Evolutionary conservation across 2,329 filamentous ascomycete species (phyloP), one percentile per base, ranked within the genome.

Genomic region (Fragosphaeria purpurea): DNA sequence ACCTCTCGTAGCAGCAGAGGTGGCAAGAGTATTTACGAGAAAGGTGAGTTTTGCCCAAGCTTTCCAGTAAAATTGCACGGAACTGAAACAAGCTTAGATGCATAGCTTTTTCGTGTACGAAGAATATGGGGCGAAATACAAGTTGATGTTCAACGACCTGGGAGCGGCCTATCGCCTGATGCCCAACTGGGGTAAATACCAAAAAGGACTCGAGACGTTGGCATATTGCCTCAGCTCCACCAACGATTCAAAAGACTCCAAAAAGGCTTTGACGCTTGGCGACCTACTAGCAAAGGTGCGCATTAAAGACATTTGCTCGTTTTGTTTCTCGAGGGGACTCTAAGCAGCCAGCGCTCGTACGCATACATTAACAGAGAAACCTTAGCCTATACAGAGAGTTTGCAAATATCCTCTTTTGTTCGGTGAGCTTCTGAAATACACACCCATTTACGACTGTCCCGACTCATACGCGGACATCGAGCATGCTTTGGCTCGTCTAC

Each of bases 341-440:
- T 22, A 22, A 22, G 22, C 22, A 22, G 22, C 22, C 22, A 22
- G 22, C 22, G 22, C 22, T 22, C 22, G 22, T 22, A 22, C 22
- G 22, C 7, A 37, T 22, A n/a, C 10, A 11, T 31, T 6, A n/a
- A 6, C n/a, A 4, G 30, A n/a, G 6, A 7, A 37, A 22, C 22
- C 22, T 22, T 32, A 95, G 87, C 93, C 91, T 0, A 90, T 96
- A 22, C 91, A 98, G 67, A 79, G 91, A 50, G 79, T 96, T 30
- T 95, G 88, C 70, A 88, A 86, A 68, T 97, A 97, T 62, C 88
- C 88, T 9, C 72, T 98, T 4, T 72, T 97, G 2, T 90, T 97
- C 60, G 76, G 82, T 5, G 88, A 96, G 60, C 73, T 98, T 7
- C 74, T 90, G 53, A 90, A 85, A 60, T 77, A 84, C 57, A 96